A percentile compares a stretch with the other conserved stretches of the same genome.
Conservation (phyloP, 176 grass and related monocot species). For the Juncus effusus region DNA sequence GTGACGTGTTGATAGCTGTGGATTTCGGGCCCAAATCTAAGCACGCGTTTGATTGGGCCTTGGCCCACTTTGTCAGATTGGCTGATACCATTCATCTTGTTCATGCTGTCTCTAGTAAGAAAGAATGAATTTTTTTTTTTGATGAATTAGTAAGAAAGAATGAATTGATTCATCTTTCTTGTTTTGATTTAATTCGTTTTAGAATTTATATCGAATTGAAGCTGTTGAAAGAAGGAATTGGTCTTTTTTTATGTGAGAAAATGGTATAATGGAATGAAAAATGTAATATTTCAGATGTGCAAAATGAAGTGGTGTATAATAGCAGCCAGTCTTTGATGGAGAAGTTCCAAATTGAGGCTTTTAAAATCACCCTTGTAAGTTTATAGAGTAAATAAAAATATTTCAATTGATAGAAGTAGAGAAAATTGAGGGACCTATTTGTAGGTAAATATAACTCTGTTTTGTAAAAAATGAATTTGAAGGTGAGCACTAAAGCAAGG, state of each 20-base stretch:
- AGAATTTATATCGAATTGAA: no score
- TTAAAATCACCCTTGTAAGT: conserved; percentile 55
- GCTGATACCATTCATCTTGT: conserved; percentile 83
- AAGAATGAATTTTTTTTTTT: no score
- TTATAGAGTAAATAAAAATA: neutral
- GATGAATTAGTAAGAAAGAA: conserved; percentile 52
- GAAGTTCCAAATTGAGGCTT: conserved; percentile 55
- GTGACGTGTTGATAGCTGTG: conserved; percentile 69
- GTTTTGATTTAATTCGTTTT: no score
- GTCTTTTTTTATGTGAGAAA: no score
- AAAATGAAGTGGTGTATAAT: conserved; percentile 78
- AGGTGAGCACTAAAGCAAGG: conserved; percentile 62
- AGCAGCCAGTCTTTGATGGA: conserved; percentile 57
- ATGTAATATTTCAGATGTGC: conserved; percentile 38
- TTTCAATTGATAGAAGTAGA: neutral
- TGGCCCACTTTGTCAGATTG: conserved; percentile 68
- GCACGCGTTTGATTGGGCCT: conserved; percentile 82
- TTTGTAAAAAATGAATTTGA: neutral
- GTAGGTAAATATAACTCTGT: neutral
- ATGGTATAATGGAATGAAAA: neutral
- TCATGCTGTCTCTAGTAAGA: conserved; percentile 71
- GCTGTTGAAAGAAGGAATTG: no score
- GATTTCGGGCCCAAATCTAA: conserved; percentile 85
- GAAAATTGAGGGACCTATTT: conserved; percentile 2
- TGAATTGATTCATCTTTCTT: no score